phyloP scores from a whole-genome alignment of 2,329 filamentous ascomycete species.

The Phyllosticta citribraziliensis region DNA sequence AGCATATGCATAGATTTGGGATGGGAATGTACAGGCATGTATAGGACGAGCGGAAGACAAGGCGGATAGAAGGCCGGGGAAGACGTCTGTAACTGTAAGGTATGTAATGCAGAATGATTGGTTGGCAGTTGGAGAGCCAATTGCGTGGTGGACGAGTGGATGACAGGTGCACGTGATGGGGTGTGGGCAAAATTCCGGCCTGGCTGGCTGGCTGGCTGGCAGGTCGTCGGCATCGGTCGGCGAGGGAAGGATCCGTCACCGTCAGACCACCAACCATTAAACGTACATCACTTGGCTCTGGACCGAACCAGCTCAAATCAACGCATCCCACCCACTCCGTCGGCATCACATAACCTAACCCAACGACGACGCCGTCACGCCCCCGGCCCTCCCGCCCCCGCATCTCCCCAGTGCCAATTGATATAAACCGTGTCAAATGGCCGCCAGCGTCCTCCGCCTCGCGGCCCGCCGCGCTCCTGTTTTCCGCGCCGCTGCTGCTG shows the following conservation, averaged over 20 bases:
- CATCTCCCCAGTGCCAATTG: neutral
- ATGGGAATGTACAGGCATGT: neutral
- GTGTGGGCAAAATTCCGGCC: conserved; percentile 5
- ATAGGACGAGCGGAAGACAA: neutral
- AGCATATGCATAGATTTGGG: neutral
- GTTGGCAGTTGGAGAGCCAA: neutral
- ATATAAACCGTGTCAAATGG: conserved; percentile 41
- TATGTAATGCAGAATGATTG: conserved; percentile 4
- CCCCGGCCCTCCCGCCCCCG: conserved; percentile 9
- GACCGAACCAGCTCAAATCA: conserved; percentile 7
- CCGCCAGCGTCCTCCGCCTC: conserved; percentile 58
- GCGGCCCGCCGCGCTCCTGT: conserved; percentile 53
- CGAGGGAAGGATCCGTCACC: neutral
- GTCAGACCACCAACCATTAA: conserved; percentile 5
- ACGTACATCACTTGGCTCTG: conserved; percentile 6
- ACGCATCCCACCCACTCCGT: conserved; percentile 12
- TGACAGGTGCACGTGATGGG: neutral
- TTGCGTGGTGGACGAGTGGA: neutral
- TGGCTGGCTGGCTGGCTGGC: too few species aligned
- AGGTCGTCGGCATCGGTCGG: neutral
- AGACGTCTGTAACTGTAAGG: neutral
- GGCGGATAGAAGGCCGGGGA: neutral
- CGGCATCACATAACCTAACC: conserved; percentile 18
- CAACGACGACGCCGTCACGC: conserved; percentile 9
- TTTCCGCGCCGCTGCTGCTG: conserved; percentile 41